Evolutionary conservation across 805 yeast genomes (phyloP).

Genomic region (Dipodascus geniculatus): DNA sequence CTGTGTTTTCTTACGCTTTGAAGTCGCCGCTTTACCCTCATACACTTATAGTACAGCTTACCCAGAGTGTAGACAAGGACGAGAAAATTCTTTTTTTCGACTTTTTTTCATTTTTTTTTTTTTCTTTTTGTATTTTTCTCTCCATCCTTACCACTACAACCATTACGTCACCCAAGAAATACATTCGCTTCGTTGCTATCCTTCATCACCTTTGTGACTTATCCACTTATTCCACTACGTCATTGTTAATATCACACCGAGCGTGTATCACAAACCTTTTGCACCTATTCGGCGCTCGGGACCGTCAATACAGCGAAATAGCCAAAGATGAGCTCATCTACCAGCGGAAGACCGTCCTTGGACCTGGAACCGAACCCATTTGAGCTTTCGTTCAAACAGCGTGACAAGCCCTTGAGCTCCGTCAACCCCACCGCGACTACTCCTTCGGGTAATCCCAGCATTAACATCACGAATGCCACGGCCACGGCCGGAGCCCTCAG

Average conservation of each 20-base stretch:
- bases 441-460: slow-evolving; percentile 2
- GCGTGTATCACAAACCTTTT: neutral
- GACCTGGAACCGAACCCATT: slow-evolving; percentile 92
- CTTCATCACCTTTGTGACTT: neutral
- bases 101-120: neutral
- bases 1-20: too few relatives aligned
- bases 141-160: neutral
- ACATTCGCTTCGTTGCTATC: neutral
- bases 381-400: slow-evolving; percentile 78
- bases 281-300: neutral
- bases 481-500: slow-evolving; percentile 4
- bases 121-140: neutral
- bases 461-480: slow-evolving; percentile 1
- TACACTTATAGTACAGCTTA: too few relatives aligned
- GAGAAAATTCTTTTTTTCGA: neutral
- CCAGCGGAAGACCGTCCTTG: slow-evolving; percentile 28
- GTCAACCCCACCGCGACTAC: slow-evolving; percentile 5
- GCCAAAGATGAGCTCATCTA: neutral
- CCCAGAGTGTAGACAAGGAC: neutral
- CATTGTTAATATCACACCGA: neutral
- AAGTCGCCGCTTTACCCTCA: too few relatives aligned
- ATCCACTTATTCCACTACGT: slow-evolving; percentile 5
- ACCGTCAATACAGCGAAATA: neutral
- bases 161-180: neutral
- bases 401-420: slow-evolving; percentile 1